phyloP scores from a whole-genome alignment of 768 basidiomycete species.

The Neoboletus brunneissimus region DNA sequence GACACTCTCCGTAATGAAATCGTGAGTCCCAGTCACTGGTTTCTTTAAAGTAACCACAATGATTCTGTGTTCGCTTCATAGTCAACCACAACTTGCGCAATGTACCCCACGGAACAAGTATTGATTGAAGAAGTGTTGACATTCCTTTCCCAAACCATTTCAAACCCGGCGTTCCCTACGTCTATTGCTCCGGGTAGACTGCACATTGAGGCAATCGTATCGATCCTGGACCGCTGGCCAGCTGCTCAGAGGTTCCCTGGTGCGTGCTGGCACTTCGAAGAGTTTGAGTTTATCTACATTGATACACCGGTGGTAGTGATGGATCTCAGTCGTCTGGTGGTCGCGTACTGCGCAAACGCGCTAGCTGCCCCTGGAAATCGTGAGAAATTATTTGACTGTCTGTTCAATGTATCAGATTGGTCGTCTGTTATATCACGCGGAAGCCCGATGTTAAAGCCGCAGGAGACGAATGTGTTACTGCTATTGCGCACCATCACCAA shows the following conservation, averaged over 20 bases:
- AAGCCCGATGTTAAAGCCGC: constrained; percentile 58
- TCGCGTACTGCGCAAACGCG: constrained; percentile 57
- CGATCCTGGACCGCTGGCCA: constrained; percentile 75
- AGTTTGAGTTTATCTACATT: background rate
- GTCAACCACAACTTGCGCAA: constrained; percentile 70
- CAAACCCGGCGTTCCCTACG: constrained; percentile 29
- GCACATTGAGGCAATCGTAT: constrained; percentile 61
- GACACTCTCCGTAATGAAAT: constrained; percentile 64
- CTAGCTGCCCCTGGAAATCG: constrained; percentile 44
- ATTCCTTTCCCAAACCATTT: constrained; percentile 51
- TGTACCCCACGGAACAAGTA: constrained; percentile 61
- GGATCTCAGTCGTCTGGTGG: constrained; percentile 77
- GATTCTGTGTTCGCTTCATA: constrained; percentile 24
- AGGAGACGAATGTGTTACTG: constrained; percentile 84
- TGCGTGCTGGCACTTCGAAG: constrained; percentile 26
- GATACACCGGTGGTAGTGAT: constrained; percentile 52
- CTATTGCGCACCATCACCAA: constrained; percentile 80
- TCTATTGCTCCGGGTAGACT: constrained; percentile 37
- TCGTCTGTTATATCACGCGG: constrained; percentile 43
- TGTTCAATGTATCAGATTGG: constrained; percentile 74
- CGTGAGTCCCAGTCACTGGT: constrained; percentile 40
- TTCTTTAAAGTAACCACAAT: background rate
- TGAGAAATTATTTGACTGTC: constrained; percentile 52
- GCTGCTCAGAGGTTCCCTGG: constrained; percentile 69
- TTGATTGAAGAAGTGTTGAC: constrained; percentile 61